Percentiles rank a stretch among this genome's conserved stretches.
These are phyloP conservation scores for Delonix regia DNA, from an alignment of 306 rosid genomes.

Conservation along the genomic window DNA sequence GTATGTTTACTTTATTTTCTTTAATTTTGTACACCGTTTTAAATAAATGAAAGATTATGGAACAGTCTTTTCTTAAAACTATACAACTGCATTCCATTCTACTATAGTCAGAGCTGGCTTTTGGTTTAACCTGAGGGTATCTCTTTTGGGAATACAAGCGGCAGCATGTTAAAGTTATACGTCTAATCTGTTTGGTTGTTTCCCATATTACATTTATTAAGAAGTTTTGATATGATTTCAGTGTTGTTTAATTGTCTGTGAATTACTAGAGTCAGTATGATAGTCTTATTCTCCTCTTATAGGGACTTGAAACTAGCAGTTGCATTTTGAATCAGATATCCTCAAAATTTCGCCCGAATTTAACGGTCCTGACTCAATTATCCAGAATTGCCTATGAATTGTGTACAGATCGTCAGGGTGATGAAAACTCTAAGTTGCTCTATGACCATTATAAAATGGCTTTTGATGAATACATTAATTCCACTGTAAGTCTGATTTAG, in stretches of 20 bases:
- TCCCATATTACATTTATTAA: neutral
- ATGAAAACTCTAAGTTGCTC: slow-evolving; percentile 60
- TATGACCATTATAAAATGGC: slow-evolving; percentile 61
- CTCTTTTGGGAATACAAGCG: too few species aligned
- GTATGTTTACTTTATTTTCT: neutral
- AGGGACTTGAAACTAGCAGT: neutral
- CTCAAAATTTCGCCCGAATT: neutral
- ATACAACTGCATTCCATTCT: neutral
- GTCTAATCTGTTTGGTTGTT: neutral
- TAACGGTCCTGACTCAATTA: slow-evolving; percentile 18
- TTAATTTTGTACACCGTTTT: neutral
- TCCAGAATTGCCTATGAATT: slow-evolving; percentile 64
- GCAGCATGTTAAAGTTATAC: neutral
- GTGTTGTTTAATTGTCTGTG: neutral
- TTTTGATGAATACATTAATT: slow-evolving; percentile 63
- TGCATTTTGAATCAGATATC: neutral
- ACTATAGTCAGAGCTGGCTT: neutral
- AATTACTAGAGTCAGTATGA: neutral
- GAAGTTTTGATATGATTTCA: neutral
- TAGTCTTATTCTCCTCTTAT: neutral
- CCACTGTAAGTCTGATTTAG: slow-evolving; percentile 52
- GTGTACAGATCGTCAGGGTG: slow-evolving; percentile 56
- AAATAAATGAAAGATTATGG: neutral
- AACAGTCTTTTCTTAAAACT: neutral
- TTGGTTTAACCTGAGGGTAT: neutral